A percentile compares a stretch with the other conserved stretches of the same genome.
Conservation (phyloP, 768 basidiomycete species). For the Kwoniella newhampshirensis region DNA sequence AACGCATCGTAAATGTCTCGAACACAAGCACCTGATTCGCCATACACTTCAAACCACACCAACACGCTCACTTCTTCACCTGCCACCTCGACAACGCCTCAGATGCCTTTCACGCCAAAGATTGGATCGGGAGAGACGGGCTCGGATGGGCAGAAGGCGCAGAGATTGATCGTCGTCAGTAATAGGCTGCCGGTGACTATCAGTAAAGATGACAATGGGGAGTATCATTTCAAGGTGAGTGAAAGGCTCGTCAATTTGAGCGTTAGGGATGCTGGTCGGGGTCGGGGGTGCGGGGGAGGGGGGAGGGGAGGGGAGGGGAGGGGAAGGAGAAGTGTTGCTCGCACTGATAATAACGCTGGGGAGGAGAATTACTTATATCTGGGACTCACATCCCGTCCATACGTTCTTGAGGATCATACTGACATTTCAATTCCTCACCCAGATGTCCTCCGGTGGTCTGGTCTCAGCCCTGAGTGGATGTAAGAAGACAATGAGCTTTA, state of each 20-base stretch:
- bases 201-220: conserved; percentile 82
- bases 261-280: too few relatives aligned
- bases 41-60: conserved; percentile 16
- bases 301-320: too few relatives aligned
- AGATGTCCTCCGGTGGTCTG: conserved; percentile 97
- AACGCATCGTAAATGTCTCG: conserved; percentile 6
- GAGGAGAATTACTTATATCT: too few relatives aligned
- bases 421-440: conserved; percentile 37
- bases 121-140: not conserved
- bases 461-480: conserved; percentile 95
- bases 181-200: conserved; percentile 96
- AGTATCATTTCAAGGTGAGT: conserved; percentile 77
- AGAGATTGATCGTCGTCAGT: conserved; percentile 88
- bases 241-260: too few relatives aligned
- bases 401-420: too few relatives aligned
- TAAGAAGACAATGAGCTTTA: conserved; percentile 97
- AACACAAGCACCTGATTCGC: conserved; percentile 25
- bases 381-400: too few relatives aligned
- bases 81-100: conserved; percentile 7
- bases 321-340: too few relatives aligned
- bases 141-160: conserved; percentile 26
- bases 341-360: too few relatives aligned
- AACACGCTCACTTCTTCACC: too few relatives aligned
- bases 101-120: conserved; percentile 12
- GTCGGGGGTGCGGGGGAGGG: too few relatives aligned